Base-by-base conservation (phyloP, 83 land plant species). In the Isoetes engelmannii region DNA sequence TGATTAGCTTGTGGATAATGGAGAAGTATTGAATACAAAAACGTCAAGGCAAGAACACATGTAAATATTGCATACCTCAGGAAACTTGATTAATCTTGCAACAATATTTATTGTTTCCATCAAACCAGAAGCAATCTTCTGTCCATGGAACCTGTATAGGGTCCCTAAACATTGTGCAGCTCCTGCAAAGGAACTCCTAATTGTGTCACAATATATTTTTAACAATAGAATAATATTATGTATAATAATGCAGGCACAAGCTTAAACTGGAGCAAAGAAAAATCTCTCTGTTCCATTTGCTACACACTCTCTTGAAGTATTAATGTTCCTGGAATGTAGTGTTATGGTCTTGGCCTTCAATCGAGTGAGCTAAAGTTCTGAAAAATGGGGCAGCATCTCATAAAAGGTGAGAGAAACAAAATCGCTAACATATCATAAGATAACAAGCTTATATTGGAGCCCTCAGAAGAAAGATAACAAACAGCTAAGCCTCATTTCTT, bases 111-210 rank as follows among this genome's bases (percentile, higher is more conserved):
- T 82, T 69, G 98, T 93, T 75, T 93, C 96, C 47, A 77, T 55
- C 64, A 93, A 75, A 44, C 95, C 95, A 47, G 96, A 87, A 28
- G 89, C 83, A 49, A 93, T 87, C 78, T 76, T 85, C 59, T 78
- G 84, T 63, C 98, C 98, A 80, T 85, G 90, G 7, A 71, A 82
- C 57, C 74, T 65, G 71, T 89, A 90, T 58, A 93, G 73, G 70
- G 89, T 87, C 57, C 98, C 98, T 71, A 93, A 71, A 69, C 92
- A 93, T 72, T 87, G 94, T 41, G 98, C 96, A 67, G 80, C 87
- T 67, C 98, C 98, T 93, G 71, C 37, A 61, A 61, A 13, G 44
- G 58, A 50, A 68, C 44, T 59, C 15, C 41, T 41, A 63, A 42
- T 18, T 9, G 15, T 50, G 12, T 28, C 37, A 28, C 48, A 56